Evolutionary conservation across 2,329 filamentous ascomycete species (phyloP), one percentile per base, ranked within the genome.

Genomic region (Gaeumannomyces sp.): DNA sequence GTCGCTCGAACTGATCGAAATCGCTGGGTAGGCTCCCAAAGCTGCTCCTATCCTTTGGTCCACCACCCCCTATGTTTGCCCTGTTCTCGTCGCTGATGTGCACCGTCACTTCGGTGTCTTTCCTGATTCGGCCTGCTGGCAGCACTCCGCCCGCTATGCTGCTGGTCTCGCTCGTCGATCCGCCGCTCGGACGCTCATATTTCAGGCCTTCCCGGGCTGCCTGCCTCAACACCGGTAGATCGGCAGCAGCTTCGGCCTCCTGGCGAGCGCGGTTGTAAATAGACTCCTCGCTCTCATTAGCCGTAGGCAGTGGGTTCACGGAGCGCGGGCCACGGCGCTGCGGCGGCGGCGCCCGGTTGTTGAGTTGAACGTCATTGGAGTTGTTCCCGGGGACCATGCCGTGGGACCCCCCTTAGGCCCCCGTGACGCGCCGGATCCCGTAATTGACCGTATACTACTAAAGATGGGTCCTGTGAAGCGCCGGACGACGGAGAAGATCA

Each of bases 401-500:
- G 45, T 53, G 22, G 45, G 45, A 53, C 45, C 45, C 45, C 45
- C 45, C 45, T 53, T n/a, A 53, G 45, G 45, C 45, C 45, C 7
- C 45, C 45, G 45, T 11, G 45, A 53, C 22, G 45, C 45, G 19
- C 19, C n/a, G 27, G 57, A 28, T 22, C 27, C 27, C 27, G 25
- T 59, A 11, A 28, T 14, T 11, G 53, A 33, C 29, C 50, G 19
- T 53, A 63, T 63, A 19, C 53, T 33, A 50, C 53, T 56, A 22
- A 58, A 14, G 53, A 16, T 57, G 29, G 53, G 33, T 13, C 25
- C 28, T n/a, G 57, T 28, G 50, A 28, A 63, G 57, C 38, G 70
- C 67, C 61, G 68, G 45, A 67, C 1, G 22, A 69, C 65, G 29
- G 69, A 68, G 62, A 69, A 66, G 38, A 71, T 66, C 67, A 71